A percentile compares a stretch with the other conserved stretches of the same genome.
Evolutionary conservation across 2,329 filamentous ascomycete species (phyloP).

Genomic region (Colletotrichum lupini): DNA sequence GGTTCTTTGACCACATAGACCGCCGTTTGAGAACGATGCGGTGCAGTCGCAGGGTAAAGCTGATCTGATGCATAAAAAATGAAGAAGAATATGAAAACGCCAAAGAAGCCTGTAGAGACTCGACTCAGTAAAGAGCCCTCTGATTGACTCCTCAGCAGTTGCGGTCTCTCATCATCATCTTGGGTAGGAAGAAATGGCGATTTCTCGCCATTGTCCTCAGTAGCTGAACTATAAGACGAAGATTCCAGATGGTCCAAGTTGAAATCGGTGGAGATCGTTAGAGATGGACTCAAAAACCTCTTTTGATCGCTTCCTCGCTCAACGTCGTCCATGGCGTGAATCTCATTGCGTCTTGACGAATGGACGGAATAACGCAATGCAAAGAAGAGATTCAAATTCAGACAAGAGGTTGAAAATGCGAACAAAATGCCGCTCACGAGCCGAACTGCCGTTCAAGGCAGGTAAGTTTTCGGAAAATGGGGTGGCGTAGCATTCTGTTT

Average conservation of each 20-base stretch:
- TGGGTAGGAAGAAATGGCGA: slow-evolving; percentile 15
- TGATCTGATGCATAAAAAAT: slow-evolving; percentile 6
- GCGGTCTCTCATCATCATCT: background rate
- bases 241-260: background rate
- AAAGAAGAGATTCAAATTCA: background rate
- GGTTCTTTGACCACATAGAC: slow-evolving; percentile 2
- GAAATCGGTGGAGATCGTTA: background rate
- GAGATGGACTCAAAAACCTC: background rate
- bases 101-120: background rate
- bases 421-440: background rate
- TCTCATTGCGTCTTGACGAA: background rate
- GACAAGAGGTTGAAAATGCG: background rate
- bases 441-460: background rate
- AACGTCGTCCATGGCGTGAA: slow-evolving; percentile 6
- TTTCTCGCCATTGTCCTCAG: slow-evolving; percentile 15
- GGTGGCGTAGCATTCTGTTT: background rate
- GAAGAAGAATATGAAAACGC: slow-evolving; percentile 5
- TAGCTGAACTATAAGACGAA: background rate
- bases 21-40: background rate
- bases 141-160: background rate
- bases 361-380: background rate
- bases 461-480: background rate
- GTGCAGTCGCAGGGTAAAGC: background rate
- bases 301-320: slow-evolving; percentile 12
- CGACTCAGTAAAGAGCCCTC: background rate